Evolutionary conservation across 768 basidiomycete genomes (phyloP), one percentile per base, ranked within the genome.

Genomic region (Mrakia gelida): DNA sequence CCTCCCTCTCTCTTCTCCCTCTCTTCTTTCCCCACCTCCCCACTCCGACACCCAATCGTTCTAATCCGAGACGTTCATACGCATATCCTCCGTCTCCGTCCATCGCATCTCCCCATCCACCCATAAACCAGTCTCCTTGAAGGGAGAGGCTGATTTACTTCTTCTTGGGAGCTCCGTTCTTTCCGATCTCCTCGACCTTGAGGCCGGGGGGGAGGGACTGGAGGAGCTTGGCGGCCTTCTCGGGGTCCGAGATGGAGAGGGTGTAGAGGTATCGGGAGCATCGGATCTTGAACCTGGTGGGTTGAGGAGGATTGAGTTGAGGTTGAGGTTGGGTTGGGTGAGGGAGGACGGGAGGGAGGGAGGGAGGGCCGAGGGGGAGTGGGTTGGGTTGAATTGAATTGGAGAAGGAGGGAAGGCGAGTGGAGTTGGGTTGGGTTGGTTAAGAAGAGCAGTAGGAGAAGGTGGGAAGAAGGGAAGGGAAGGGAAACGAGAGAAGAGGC

Each of bases 211-310:
- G 96, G 73, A 99, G 88, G 83, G 90, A 91, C 88, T 93, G 93
- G 88, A 91, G 90, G 82, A 99, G 90, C 88, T 98, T 99, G 85
- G 97, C 95, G 59, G 97, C 96, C 89, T 98, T 98, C 86, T 97
- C 95, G 83, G 93, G 90, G 87, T 99, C 97, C 85, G 94, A 92
- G 84, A 98, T 86, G 80, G 91, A 89, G 80, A 98, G 90, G n/a
- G 97, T 98, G 91, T 99, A 99, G 73, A 85, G 82, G 84, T 85
- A 85, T 85, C 92, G 89, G 79, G 92, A 92, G 88, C 95, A 98
- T 85, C 97, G 90, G 84, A 99, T 90, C 89, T 99, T 99, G 91
- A 98, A 98, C 88, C 98, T 99, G 84, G 92, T 96, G 13, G 18
- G 67, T 21, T 32, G 21, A 16, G 79, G 85, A 82, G 76, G 82